These are phyloP conservation scores for Russula compacta DNA, from an alignment of 768 basidiomycete species.

Conservation along the genomic window DNA sequence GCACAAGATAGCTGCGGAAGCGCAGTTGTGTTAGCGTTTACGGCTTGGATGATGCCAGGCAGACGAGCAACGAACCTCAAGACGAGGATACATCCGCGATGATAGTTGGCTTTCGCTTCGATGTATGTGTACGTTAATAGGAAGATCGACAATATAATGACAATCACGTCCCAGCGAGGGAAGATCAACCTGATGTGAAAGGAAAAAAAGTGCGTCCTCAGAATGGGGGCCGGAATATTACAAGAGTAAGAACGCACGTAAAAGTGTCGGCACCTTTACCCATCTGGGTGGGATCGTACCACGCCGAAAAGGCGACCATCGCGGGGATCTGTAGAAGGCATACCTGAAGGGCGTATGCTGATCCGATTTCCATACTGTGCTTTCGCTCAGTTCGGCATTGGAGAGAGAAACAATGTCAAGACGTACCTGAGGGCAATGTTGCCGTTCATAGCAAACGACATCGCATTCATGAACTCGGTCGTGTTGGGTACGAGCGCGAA, in stretches of 20 bases:
- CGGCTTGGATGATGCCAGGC: background rate
- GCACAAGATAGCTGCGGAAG: constrained; percentile 74
- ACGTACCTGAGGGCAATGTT: constrained; percentile 91
- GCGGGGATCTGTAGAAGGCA: constrained; percentile 96
- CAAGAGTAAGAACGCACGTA: constrained; percentile 50
- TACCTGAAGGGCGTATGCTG: constrained; percentile 96
- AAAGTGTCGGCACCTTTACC: constrained; percentile 85
- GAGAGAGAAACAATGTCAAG: background rate
- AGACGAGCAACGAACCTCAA: constrained; percentile 50
- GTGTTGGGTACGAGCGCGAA: constrained; percentile 98
- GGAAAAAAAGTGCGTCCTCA: background rate
- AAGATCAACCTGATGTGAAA: constrained; percentile 68
- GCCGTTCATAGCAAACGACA: constrained; percentile 92
- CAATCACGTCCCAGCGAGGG: constrained; percentile 96
- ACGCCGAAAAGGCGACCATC: constrained; percentile 98
- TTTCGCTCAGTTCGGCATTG: background rate
- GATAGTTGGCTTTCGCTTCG: constrained; percentile 98
- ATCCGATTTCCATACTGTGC: constrained; percentile 95
- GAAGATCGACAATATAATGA: constrained; percentile 93
- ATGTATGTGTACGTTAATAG: constrained; percentile 98
- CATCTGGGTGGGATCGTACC: constrained; percentile 81
- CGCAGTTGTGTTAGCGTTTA: background rate
- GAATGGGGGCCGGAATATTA: background rate
- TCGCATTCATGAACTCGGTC: constrained; percentile 99
- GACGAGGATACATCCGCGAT: constrained; percentile 91